Evolutionary conservation across 2,329 filamentous ascomycete genomes (phyloP), one percentile per base, ranked within the genome.

Genomic region (Paecilomyces sp.): DNA sequence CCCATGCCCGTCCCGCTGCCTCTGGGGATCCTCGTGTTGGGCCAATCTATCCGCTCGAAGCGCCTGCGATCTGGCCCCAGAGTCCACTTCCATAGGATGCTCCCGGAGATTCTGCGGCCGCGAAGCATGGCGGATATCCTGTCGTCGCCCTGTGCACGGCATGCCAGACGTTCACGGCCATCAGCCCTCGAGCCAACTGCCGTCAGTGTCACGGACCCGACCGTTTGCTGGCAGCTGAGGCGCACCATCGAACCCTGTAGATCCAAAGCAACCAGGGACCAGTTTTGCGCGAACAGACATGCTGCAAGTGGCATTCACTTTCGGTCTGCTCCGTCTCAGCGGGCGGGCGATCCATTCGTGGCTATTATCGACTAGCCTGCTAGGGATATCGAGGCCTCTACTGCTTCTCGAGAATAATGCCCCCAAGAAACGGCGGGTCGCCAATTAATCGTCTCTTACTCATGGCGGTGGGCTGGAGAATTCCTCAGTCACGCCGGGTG

Each of bases 401-500:
- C 36, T 47, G 36, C 36, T 47, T 47, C 36, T 47, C 36, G 11
- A 33, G 31, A 33, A 11, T 12, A 18, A 47, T 47, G 36, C 36
- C n/a, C n/a, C 15, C 36, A 18, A 47, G 36, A 47, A 18, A 47
- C 36, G 36, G 36, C 36, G 36, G 36, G 36, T 47, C 36, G n/a
- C 36, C 36, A 47, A 47, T 47, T 47, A 47, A 47, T 47, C n/a
- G 36, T 47, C 36, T 47, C 15, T 47, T 47, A 18, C 36, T 18
- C 36, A 47, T 15, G n/a, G 36, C 36, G 36, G 36, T 57, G 4
- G 62, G 61, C 12, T 56, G 36, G 65, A 55, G 66, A 68, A n/a
- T 71, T 66, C 50, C 68, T 68, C 36, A 65, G 65, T 24, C 52
- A 28, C 13, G 77, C 76, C 52, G 75, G 74, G 13, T 84, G 83